Evolutionary conservation across 306 rosid genomes (phyloP).

Genomic region (Styphnolobium japonicum): DNA sequence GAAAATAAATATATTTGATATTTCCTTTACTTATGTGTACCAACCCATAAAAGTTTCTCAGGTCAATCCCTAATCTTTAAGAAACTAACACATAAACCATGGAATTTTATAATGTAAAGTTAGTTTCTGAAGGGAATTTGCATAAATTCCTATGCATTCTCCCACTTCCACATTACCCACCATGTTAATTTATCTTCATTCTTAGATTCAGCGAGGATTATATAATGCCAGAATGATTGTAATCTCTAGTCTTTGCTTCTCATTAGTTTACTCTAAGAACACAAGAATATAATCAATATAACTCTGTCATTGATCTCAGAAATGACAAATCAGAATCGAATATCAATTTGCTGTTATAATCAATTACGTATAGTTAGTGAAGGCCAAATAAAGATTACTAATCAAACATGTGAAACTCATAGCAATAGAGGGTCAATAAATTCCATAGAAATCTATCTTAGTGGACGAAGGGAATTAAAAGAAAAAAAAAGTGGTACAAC

Average conservation of each 20-base stretch:
- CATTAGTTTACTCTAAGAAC: constrained; percentile 21
- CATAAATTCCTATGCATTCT: constrained; percentile 37
- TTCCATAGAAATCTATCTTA: background rate
- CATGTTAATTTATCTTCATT: constrained; percentile 23
- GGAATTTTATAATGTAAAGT: constrained; percentile 29
- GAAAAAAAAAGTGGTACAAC: background rate
- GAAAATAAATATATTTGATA: background rate
- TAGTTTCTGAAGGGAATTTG: constrained; percentile 36
- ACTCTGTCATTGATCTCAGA: background rate
- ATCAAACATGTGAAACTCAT: background rate
- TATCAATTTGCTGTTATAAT: constrained; percentile 22
- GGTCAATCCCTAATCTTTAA: background rate
- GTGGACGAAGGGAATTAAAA: background rate
- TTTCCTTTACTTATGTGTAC: background rate
- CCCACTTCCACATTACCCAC: background rate
- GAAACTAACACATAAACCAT: constrained; percentile 14
- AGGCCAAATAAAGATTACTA: background rate
- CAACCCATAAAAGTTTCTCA: background rate
- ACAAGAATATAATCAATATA: constrained; percentile 37
- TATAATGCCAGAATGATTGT: background rate
- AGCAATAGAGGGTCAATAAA: background rate
- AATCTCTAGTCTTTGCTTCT: background rate
- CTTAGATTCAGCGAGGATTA: background rate
- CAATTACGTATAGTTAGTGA: constrained; percentile 2
- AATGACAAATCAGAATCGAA: constrained; percentile 24